Evolutionary conservation across 345 rosid genomes (phyloP).

Genomic region (Kandelia obovata): DNA sequence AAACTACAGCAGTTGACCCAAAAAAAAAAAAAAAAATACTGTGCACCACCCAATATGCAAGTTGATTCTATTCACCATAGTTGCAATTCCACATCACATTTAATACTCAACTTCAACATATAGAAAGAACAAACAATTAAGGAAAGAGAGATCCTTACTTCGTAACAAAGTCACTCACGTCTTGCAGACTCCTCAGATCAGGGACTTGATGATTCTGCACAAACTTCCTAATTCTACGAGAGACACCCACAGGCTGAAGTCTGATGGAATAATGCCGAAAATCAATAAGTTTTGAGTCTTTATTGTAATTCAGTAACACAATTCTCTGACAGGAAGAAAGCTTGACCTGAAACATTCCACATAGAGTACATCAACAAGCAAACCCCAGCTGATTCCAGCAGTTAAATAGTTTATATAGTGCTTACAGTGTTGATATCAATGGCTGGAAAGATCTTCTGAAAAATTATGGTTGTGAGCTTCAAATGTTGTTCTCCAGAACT

Average conservation of each 20-base stretch:
- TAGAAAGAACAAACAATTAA: not conserved
- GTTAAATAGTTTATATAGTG: conserved; percentile 2
- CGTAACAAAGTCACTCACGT: conserved; percentile 86
- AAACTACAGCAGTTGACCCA: too few species aligned
- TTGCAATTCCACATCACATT: not conserved
- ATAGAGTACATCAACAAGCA: conserved; percentile 16
- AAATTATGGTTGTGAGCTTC: conserved; percentile 79
- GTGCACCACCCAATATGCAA: too few species aligned
- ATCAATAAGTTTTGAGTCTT: conserved; percentile 79
- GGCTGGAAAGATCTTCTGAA: conserved; percentile 93
- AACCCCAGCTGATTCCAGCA: conserved; percentile 11
- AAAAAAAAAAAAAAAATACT: too few species aligned
- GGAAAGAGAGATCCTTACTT: conserved; percentile 47
- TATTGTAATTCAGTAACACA: conserved; percentile 83
- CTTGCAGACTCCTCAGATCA: conserved; percentile 81
- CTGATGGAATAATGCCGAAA: conserved; percentile 90
- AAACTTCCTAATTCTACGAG: conserved; percentile 78
- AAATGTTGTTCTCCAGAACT: conserved; percentile 82
- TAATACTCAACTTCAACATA: not conserved
- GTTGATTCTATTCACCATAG: too few species aligned
- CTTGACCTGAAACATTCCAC: conserved; percentile 63
- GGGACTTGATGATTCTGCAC: conserved; percentile 88
- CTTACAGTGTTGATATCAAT: conserved; percentile 93
- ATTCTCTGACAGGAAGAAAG: conserved; percentile 92
- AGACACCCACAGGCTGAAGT: conserved; percentile 82